Percentiles rank a stretch among this genome's conserved stretches.
Conservation (phyloP, 345 rosid species). For the Populus alba region DNA sequence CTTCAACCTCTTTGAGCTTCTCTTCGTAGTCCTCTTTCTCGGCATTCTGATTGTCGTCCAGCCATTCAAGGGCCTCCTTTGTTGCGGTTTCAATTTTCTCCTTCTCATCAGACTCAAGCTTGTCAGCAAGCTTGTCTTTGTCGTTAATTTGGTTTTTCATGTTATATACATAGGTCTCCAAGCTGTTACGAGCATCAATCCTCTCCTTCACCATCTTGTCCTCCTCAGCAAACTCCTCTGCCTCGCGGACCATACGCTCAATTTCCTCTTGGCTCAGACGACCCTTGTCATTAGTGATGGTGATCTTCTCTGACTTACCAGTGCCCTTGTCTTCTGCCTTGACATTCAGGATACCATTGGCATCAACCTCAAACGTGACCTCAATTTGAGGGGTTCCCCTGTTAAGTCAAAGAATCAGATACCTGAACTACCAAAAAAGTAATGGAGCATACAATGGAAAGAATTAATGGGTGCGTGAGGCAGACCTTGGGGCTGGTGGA, state of each 20-base stretch:
- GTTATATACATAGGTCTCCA: slow-evolving; percentile 89
- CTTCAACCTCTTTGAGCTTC: slow-evolving; percentile 95
- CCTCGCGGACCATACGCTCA: slow-evolving; percentile 88
- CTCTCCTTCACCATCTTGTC: slow-evolving; percentile 93
- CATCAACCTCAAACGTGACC: slow-evolving; percentile 93
- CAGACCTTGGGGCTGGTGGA: slow-evolving; percentile 89
- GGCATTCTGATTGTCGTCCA: slow-evolving; percentile 81
- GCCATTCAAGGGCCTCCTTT: slow-evolving; percentile 95
- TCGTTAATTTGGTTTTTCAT: slow-evolving; percentile 92
- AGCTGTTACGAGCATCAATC: slow-evolving; percentile 83
- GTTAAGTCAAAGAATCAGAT: slow-evolving; percentile 17
- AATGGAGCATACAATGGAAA: not conserved
- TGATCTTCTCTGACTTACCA: slow-evolving; percentile 86
- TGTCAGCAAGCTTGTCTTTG: slow-evolving; percentile 94
- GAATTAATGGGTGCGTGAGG: not conserved
- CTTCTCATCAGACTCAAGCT: slow-evolving; percentile 86
- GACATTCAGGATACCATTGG: slow-evolving; percentile 88
- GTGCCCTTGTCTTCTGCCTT: slow-evolving; percentile 92
- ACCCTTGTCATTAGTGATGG: slow-evolving; percentile 94
- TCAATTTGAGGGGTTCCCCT: slow-evolving; percentile 98
- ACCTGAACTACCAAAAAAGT: not conserved
- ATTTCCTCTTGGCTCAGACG: slow-evolving; percentile 96
- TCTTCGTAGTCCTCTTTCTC: slow-evolving; percentile 93
- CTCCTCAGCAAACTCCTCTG: slow-evolving; percentile 94
- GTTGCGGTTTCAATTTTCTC: slow-evolving; percentile 74